Evolutionary conservation across 345 rosid genomes (phyloP).

Genomic region (Arabidopsis thaliana): DNA sequence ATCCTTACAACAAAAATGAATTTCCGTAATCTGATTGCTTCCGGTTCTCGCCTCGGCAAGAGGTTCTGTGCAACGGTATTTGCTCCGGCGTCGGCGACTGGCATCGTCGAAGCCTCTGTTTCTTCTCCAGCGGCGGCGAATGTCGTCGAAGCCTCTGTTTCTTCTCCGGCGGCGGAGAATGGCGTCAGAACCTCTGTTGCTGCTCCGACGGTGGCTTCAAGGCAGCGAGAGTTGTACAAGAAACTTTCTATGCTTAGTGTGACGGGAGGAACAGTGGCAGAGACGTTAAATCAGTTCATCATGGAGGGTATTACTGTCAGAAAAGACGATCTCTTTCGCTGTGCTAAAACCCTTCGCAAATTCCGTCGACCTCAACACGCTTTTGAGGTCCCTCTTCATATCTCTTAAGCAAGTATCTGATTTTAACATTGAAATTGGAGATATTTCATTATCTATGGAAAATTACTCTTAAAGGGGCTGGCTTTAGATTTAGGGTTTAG

Average conservation of each 20-base stretch:
- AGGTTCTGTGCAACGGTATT: slow-evolving; percentile 31
- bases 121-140: slow-evolving; percentile 12
- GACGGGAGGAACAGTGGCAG: slow-evolving; percentile 60
- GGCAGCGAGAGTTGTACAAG: slow-evolving; percentile 48
- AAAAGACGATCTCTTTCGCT: slow-evolving; percentile 53
- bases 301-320: slow-evolving; percentile 60
- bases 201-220: slow-evolving; percentile 32
- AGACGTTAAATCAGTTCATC: slow-evolving; percentile 59
- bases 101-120: slow-evolving; percentile 17
- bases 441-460: background rate
- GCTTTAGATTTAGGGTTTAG: background rate
- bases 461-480: background rate
- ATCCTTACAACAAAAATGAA: slow-evolving; percentile 26
- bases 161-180: slow-evolving; percentile 19
- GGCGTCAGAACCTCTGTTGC: slow-evolving; percentile 10
- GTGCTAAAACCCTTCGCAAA: slow-evolving; percentile 64
- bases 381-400: slow-evolving; percentile 57
- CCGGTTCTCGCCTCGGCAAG: slow-evolving; percentile 38
- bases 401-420: background rate
- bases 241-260: slow-evolving; percentile 58
- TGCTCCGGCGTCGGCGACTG: slow-evolving; percentile 13
- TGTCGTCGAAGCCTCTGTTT: slow-evolving; percentile 28
- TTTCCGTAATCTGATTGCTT: slow-evolving; percentile 36
- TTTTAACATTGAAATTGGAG: background rate
- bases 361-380: slow-evolving; percentile 62